Base-by-base conservation (phyloP, 2,329 filamentous ascomycete genomes). In the Talaromyces rugulosus region DNA sequence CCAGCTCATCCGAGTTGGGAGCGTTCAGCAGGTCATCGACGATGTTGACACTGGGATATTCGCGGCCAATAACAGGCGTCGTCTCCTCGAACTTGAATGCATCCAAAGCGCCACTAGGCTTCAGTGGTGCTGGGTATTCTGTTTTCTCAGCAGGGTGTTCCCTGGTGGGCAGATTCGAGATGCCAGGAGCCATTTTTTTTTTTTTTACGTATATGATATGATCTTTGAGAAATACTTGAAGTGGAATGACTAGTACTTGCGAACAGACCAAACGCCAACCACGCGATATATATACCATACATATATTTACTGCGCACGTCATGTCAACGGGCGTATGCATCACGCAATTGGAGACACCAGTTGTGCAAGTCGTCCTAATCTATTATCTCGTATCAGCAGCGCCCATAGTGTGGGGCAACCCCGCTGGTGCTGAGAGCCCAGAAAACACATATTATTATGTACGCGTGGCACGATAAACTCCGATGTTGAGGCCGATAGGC, bases 21-120 rank as follows among this genome's bases (percentile, higher is more conserved):
- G 73, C 73, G 1, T 64, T 65, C 27, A 57, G 23, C 31, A 77
- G 66, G 62, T 83, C 82, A 36, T 90, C 86, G 56, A 70, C 71
- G 51, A 82, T 68, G 61, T 75, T 79, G 3, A 76, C 74, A 12
- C 67, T 63, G 0, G 75, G 72, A 52, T 77, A 84, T 66, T 84
- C 82, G 18, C 75, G 74, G 23, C 82, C 82, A 64, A 84, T 83
- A 18, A 79, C 73, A 5, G 81, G 81, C 3, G 82, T 84, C 2
- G 81, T 72, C 58, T 84, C 81, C 58, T 81, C 79, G 11, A 71
- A 78, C 14, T 79, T 72, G 62, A 77, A 82, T 9, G 73, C 62
- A 28, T 82, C 74, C 0, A 83, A 70, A 1, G 69, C 67, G 14
- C 79, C 80, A 16, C 65, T 73, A 11, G 73, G 70, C 63, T 77